phyloP scores from a whole-genome alignment of 352 stramenopile species.

The Phytophthora vignae region DNA sequence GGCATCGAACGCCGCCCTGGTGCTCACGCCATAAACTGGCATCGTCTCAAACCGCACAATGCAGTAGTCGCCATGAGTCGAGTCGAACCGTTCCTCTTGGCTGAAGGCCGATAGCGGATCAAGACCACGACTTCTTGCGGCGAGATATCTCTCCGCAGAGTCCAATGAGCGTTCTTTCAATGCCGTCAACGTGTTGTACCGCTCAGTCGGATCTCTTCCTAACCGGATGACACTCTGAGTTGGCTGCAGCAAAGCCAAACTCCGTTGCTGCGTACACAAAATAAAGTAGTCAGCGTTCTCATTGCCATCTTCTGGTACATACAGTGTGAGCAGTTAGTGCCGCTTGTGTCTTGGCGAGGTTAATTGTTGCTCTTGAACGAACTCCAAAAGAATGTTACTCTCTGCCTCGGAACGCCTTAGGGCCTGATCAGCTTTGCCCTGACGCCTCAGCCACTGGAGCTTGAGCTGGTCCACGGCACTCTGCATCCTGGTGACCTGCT shows the following conservation, averaged over 20 bases:
- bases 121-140: slow-evolving; percentile 28
- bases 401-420: slow-evolving; percentile 3
- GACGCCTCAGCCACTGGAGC: slow-evolving; percentile 26
- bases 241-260: slow-evolving; percentile 13
- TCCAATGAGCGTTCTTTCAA: no score
- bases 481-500: slow-evolving; percentile 36
- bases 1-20: slow-evolving; percentile 49
- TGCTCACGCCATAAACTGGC: slow-evolving; percentile 33
- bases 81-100: slow-evolving; percentile 48
- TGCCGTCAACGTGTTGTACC: slow-evolving; percentile 23
- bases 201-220: slow-evolving; percentile 23
- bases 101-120: slow-evolving; percentile 24
- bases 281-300: no score
- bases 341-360: slow-evolving; percentile 26
- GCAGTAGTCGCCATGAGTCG: slow-evolving; percentile 36
- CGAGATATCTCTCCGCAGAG: slow-evolving; percentile 27
- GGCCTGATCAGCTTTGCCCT: slow-evolving; percentile 19
- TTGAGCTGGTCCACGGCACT: slow-evolving; percentile 40
- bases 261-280: slow-evolving; percentile 22
- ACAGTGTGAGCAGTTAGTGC: slow-evolving; percentile 12
- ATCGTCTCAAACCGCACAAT: slow-evolving; percentile 48
- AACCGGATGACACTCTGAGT: slow-evolving; percentile 29
- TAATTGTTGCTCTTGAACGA: slow-evolving; percentile 31
- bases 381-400: slow-evolving; percentile 23
- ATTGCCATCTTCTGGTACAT: neutral